Base-by-base conservation (phyloP, 1,284 basidiomycete genomes). In the Veloboletus limbatus region DNA sequence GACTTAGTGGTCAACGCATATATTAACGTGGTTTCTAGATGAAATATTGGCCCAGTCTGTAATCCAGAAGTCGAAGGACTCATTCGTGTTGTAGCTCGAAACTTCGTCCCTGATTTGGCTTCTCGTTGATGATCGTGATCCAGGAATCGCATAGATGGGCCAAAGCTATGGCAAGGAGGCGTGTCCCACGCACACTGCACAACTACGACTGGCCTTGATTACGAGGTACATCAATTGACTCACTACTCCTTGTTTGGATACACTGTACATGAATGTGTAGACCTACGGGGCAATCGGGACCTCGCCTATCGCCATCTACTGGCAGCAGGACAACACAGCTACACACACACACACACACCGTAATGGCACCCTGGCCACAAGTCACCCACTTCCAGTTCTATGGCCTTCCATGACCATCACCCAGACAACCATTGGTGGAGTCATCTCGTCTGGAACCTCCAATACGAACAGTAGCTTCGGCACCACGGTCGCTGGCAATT, bases 61-160 rank as follows among this genome's bases (percentile, higher is more conserved):
- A 30, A 30, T 16, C 8, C 13, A 13, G 6, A 22, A 16, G 14
- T n/a, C n/a, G n/a, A n/a, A n/a, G n/a, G n/a, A n/a, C n/a, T n/a
- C n/a, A n/a, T n/a, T n/a, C n/a, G n/a, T n/a, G n/a, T n/a, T n/a
- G 14, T 16, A 14, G 20, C n/a, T 22, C 3, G 8, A 8, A 36
- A 36, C n/a, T 10, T 22, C 14, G 5, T 22, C 34, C 34, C n/a
- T 16, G 34, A 36, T 36, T 16, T 24, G 34, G 14, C 9, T 36
- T 24, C 14, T 36, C n/a, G 21, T 36, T 20, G 49, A 52, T 11
- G 49, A 51, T 22, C 33, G 32, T 21, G 43, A 52, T 24, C 27
- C 28, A 28, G 49, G 36, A 26, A 48, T 51, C 22, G 9, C 25
- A 4, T 39, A 46, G 5, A 18, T 26, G 36, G 25, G 16, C 30